Evolutionary conservation across 306 rosid species (phyloP).

Genomic region (Boehmeria nivea): DNA sequence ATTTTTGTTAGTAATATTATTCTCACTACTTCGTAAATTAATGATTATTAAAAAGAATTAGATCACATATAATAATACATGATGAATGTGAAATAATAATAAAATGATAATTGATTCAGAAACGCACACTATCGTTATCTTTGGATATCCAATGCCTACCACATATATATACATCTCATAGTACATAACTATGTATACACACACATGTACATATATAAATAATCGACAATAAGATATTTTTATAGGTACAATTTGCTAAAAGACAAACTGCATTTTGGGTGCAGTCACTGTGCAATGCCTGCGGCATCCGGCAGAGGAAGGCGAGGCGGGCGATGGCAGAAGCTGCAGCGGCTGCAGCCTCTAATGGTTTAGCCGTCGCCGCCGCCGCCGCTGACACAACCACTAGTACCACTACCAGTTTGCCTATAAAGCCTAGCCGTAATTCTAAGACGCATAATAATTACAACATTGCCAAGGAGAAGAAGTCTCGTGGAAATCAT

Average conservation of each 20-base stretch:
- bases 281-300: constrained; percentile 97
- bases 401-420: not conserved
- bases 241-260: not conserved
- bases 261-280: not conserved
- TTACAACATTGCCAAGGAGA: constrained; percentile 39
- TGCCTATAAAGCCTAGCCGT: not conserved
- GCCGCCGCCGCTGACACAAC: not conserved
- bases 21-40: no score
- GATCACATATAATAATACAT: no score
- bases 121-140: no score
- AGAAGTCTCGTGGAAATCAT: constrained; percentile 42
- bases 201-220: no score
- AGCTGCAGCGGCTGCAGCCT: constrained; percentile 33
- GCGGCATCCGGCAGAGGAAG: constrained; percentile 86
- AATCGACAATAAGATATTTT: not conserved
- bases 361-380: constrained; percentile 13
- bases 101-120: no score
- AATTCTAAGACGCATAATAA: constrained; percentile 17
- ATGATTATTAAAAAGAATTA: no score
- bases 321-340: constrained; percentile 72
- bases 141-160: not conserved
- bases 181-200: no score
- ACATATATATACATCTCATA: not conserved
- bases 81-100: no score
- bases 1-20: no score